Base-by-base conservation (phyloP, 1,139 yeast species). In the Sugiyamaella neomexicana region DNA sequence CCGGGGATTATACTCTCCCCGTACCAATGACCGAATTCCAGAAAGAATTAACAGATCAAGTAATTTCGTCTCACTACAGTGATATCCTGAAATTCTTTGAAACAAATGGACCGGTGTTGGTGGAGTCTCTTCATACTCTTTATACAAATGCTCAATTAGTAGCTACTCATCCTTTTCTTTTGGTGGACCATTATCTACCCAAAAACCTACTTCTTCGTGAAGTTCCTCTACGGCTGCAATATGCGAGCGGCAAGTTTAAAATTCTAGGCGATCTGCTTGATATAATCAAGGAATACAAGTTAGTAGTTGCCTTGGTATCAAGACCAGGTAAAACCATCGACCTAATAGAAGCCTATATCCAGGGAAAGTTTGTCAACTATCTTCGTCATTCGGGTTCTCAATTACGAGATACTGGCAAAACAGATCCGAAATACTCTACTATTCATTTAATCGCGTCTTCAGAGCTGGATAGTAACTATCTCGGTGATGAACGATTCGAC, bases 11-110 rank as follows among this genome's bases (percentile, higher is more conserved):
- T 68, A 80, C 82, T 68, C 75, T 91, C 42, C 89, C 96, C 0
- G 88, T 95, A 4, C 91, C 96, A 2, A 83, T 91, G 85, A 83
- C 88, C 57, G 90, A 87, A 59, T 86, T 89, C 62, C 98, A 93
- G 68, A 86, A 85, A 64, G 95, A 89, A 65, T 77, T 93, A 53
- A 88, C 93, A n/a, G 96, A 91, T 71, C 96, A 90, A 67, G 90
- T 93, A 29, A 87, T 93, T 6, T 87, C 96, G 1, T 75, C 90
- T 44, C 98, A 93, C 69, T 90, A 90, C 66, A 83, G 95, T 34
- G 98, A 91, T 67, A 89, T 93, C 54, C 75, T 91, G 63, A 85
- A 89, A 70, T 89, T 86, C 69, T 90, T 89, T 66, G 96, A 89
- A 68, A 82, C 89, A 0, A 69, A 71, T 34, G 75, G 76, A 50